Conservation (phyloP, 192 early-diverging fungal species). For the Podila epicladia region DNA sequence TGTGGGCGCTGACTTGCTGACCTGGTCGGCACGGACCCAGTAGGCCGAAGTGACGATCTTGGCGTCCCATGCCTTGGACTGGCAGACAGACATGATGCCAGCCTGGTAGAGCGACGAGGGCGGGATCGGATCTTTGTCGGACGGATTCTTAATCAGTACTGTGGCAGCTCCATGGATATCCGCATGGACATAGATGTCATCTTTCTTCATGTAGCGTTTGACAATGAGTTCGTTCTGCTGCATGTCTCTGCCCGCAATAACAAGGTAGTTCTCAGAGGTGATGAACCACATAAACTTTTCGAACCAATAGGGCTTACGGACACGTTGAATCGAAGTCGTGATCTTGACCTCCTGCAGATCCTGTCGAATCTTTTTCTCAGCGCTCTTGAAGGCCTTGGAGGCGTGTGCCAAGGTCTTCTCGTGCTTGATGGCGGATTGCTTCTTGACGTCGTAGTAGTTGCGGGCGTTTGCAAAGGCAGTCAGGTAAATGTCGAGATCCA, state of each 20-base stretch:
- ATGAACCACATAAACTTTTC: conserved; percentile 99
- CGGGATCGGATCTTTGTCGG: conserved; percentile 72
- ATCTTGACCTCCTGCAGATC: conserved; percentile 82
- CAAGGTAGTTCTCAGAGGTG: conserved; percentile 90
- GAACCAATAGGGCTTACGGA: conserved; percentile 97
- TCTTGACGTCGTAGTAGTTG: conserved; percentile 88
- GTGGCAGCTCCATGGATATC: conserved; percentile 93
- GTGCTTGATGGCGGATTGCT: conserved; percentile 86
- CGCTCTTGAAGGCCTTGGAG: conserved; percentile 87
- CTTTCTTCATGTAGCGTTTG: conserved; percentile 69
- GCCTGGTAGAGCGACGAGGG: conserved; percentile 95
- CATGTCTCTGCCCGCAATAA: conserved; percentile 93
- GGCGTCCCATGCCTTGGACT: conserved; percentile 96
- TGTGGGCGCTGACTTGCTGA: conserved; percentile 87
- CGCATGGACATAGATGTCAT: conserved; percentile 92
- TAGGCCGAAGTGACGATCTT: conserved; percentile 95
- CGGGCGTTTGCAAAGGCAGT: conserved; percentile 92
- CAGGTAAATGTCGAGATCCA: conserved; percentile 90
- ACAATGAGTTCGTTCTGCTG: conserved; percentile 95
- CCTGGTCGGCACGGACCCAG: conserved; percentile 91
- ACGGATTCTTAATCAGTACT: conserved; percentile 88
- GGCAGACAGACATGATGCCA: conserved; percentile 93
- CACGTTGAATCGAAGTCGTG: conserved; percentile 81
- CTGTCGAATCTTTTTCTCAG: conserved; percentile 88
- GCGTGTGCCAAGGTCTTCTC: conserved; percentile 90